A percentile compares a stretch with the other conserved stretches of the same genome.
phyloP scores from a whole-genome alignment of 148 eudicot genomes.

The Chenopodium suecicum region DNA sequence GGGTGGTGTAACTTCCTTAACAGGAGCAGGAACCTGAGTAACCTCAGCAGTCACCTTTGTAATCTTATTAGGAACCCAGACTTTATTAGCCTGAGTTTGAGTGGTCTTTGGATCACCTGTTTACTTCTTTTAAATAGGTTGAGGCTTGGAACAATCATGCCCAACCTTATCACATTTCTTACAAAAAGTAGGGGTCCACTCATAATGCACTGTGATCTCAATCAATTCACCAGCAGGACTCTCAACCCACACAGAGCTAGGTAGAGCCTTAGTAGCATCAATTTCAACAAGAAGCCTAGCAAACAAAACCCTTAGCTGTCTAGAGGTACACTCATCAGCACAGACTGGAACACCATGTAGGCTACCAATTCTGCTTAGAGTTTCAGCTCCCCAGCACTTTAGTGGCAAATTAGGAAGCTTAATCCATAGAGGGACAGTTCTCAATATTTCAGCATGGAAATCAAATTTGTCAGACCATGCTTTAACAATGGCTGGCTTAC shows the following conservation, averaged over 20 bases:
- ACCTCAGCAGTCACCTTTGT: no score
- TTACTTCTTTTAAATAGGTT: no score
- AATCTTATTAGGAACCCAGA: no score
- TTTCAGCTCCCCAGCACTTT: not conserved
- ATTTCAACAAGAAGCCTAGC: not conserved
- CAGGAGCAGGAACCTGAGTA: no score
- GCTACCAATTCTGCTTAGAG: not conserved
- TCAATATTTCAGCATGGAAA: not conserved
- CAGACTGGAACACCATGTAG: not conserved
- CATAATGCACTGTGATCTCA: not conserved
- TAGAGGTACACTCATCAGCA: not conserved
- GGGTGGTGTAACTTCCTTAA: no score
- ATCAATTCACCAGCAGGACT: not conserved
- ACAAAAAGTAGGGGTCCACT: not conserved
- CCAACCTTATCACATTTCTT: not conserved
- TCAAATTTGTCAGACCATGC: not conserved
- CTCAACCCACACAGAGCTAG: not conserved
- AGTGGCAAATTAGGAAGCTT: not conserved
- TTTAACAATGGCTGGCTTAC: not conserved
- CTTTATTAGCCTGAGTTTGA: no score
- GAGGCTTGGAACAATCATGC: not conserved
- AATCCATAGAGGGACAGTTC: not conserved
- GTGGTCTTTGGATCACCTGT: no score
- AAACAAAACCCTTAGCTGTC: not conserved
- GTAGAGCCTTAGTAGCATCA: not conserved